A percentile compares a stretch with the other conserved stretches of the same genome.
These are phyloP conservation scores for Metschnikowia henanensis DNA, from an alignment of 805 yeast species.

Conservation along the genomic window DNA sequence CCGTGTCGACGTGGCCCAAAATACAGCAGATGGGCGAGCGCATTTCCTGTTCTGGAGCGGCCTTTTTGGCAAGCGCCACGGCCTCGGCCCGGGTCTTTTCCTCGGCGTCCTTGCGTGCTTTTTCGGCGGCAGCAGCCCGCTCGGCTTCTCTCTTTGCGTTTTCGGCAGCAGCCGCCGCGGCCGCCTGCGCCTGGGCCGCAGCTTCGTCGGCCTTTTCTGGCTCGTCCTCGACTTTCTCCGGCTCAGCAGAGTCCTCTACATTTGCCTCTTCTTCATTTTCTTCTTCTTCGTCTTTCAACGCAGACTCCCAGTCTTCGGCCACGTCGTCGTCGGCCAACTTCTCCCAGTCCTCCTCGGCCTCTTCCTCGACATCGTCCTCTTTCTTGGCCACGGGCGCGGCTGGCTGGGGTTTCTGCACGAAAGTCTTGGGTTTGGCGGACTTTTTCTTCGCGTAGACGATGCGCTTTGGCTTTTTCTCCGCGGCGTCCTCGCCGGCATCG, in stretches of 20 bases:
- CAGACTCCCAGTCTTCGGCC: conserved; percentile 49
- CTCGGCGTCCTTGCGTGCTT: conserved; percentile 8
- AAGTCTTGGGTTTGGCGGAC: conserved; percentile 46
- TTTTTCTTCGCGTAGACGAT: conserved; percentile 74
- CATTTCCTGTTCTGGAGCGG: conserved; percentile 49
- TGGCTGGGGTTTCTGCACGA: conserved; percentile 24
- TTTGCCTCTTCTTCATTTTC: conserved; percentile 23
- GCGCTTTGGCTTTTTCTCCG: conserved; percentile 54
- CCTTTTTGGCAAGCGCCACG: conserved; percentile 23
- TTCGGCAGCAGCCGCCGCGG: conserved; percentile 10
- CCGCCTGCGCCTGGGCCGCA: conserved; percentile 24
- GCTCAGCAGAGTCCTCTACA: conserved; percentile 6
- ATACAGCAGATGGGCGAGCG: conserved; percentile 99
- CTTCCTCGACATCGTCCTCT: conserved; percentile 25
- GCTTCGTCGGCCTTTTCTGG: background rate
- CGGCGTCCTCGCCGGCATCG: conserved; percentile 23
- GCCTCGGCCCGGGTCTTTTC: conserved; percentile 21
- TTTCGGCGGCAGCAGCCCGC: conserved; percentile 17
- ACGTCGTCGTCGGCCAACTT: conserved; percentile 45
- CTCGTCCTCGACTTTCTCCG: background rate
- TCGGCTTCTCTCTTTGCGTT: conserved; percentile 14
- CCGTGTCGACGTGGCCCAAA: conserved; percentile 99
- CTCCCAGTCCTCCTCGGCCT: conserved; percentile 24
- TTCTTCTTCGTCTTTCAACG: conserved; percentile 29
- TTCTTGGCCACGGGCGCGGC: conserved; percentile 17